Evolutionary conservation across 176 grass and related monocot species (phyloP), one percentile per base, ranked within the genome.

Genomic region (Aegilops tauschii): DNA sequence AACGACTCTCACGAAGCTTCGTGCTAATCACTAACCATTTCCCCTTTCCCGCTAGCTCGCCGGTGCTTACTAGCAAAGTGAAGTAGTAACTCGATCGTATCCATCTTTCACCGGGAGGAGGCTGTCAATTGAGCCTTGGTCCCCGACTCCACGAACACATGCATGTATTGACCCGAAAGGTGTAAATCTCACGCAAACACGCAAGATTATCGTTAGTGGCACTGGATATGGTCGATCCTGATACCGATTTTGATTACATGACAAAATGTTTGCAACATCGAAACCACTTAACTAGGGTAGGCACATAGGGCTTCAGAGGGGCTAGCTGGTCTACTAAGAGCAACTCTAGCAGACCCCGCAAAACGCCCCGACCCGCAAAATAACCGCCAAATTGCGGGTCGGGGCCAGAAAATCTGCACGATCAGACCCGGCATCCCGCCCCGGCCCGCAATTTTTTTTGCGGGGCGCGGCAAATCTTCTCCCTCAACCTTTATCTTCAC

Each of bases 161-260:
- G 59, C 59, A 62, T 59, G 54, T 18, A 59, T 62, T 25, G n/a
- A 62, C 61, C n/a, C 9, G 59, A 20, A 23, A 23, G 21, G 21
- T 62, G 59, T 23, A 23, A 23, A 23, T 62, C 21, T 62, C 61
- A 62, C 8, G 76, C n/a, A 20, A 73, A 61, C 68, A 39, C 29
- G 35, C 14, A 49, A 16, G 37, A 64, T 84, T 79, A 56, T 56
- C 74, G 5, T 21, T 84, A 79, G 50, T 79, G 81, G 0, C 6
- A 17, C 8, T 37, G 34, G 88, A 90, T 90, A 82, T 21, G 63
- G 69, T 56, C 54, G 54, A 59, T 59, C 47, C 3, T 39, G 69
- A 50, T 4, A 45, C 85, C 64, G 47, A 62, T 76, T 59, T 52
- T 70, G n/a, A 77, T 69, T 39, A 81, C 66, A n/a, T 23, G 69